phyloP scores from a whole-genome alignment of 75 land plant genomes.

The Selaginella tamariscina region DNA sequence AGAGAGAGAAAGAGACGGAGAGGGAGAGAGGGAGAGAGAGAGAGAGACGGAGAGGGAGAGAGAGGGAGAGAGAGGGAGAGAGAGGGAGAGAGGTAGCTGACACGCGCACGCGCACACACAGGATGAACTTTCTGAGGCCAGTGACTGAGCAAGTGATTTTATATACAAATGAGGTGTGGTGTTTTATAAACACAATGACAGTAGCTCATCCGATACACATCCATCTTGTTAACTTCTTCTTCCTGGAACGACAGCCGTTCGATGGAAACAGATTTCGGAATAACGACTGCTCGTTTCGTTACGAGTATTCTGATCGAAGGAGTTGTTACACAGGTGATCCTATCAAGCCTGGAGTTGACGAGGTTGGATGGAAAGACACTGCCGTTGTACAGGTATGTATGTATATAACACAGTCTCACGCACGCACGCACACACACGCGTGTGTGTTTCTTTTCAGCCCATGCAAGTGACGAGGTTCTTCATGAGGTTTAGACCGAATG shows the following conservation, averaged over 20 bases:
- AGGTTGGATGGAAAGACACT: constrained; percentile 11
- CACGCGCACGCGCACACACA: background rate
- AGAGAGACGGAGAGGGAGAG: too few relatives aligned
- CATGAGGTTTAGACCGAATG: background rate
- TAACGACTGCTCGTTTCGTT: background rate
- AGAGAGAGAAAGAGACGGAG: too few relatives aligned
- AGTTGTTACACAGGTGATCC: constrained; percentile 1
- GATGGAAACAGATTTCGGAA: background rate
- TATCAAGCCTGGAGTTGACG: background rate
- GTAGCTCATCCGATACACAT: constrained; percentile 5
- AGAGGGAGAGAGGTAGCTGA: too few relatives aligned
- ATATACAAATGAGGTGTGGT: background rate
- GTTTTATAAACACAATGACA: background rate
- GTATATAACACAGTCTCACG: too few relatives aligned
- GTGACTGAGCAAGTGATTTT: background rate
- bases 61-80: too few relatives aligned
- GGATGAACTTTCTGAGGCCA: background rate
- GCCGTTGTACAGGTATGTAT: too few relatives aligned
- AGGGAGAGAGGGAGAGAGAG: too few relatives aligned
- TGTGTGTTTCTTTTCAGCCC: too few relatives aligned
- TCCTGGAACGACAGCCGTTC: background rate
- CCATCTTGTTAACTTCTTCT: background rate
- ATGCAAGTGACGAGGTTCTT: background rate
- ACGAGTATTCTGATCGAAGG: constrained; percentile 3
- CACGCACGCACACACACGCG: too few relatives aligned